phyloP scores from a whole-genome alignment of 495 filamentous ascomycete species.

The Eremomyces bilateralis region DNA sequence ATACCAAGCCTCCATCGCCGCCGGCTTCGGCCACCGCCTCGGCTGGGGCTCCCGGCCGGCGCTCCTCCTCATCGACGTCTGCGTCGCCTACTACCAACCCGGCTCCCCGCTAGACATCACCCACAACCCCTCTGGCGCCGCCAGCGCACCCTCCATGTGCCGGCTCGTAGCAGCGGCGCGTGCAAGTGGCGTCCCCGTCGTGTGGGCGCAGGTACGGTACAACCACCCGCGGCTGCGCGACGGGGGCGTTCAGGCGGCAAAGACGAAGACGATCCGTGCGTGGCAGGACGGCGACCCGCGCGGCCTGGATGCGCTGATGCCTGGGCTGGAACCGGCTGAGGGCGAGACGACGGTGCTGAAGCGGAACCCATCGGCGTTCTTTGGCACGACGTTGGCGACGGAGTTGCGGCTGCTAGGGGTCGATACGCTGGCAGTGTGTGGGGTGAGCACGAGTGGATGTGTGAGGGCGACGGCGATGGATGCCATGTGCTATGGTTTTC shows the following conservation, averaged over 20 bases:
- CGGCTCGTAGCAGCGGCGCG: slow-evolving; percentile 16
- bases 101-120: slow-evolving; percentile 16
- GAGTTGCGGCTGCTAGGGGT: slow-evolving; percentile 14
- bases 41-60: slow-evolving; percentile 18
- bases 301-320: slow-evolving; percentile 14
- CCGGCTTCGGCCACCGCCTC: slow-evolving; percentile 16
- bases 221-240: slow-evolving; percentile 16
- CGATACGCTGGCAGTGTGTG: slow-evolving; percentile 19
- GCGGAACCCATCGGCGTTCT: slow-evolving; percentile 20
- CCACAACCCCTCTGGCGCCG: slow-evolving; percentile 12
- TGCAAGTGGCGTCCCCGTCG: slow-evolving; percentile 10
- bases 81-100: slow-evolving; percentile 19
- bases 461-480: slow-evolving; percentile 19
- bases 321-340: slow-evolving; percentile 13
- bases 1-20: too few species aligned
- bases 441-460: slow-evolving; percentile 20
- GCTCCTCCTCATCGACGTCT: slow-evolving; percentile 22
- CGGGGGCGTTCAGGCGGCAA: slow-evolving; percentile 16
- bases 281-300: slow-evolving; percentile 18
- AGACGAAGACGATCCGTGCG: slow-evolving; percentile 14
- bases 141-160: slow-evolving; percentile 14
- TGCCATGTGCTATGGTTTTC: slow-evolving; percentile 17
- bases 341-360: slow-evolving; percentile 18
- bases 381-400: slow-evolving; percentile 18
- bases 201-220: slow-evolving; percentile 18